Evolutionary conservation across 2,329 filamentous ascomycete species (phyloP), one percentile per base, ranked within the genome.

Genomic region (Helicocarpus griseus): DNA sequence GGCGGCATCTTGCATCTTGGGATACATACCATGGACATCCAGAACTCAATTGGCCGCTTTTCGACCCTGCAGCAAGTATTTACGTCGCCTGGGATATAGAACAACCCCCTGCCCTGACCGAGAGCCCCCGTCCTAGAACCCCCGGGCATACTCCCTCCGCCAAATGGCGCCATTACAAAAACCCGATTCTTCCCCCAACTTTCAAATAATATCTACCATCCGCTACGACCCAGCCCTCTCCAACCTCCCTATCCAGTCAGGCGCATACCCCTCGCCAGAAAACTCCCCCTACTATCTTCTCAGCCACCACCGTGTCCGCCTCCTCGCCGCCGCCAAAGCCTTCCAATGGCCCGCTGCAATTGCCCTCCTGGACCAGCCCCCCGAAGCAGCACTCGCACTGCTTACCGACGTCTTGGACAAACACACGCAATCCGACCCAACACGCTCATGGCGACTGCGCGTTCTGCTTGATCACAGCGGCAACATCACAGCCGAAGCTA

Each of bases 281-380:
- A 65, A 64, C 5, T 86, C 81, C 7, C 79, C 83, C 0, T 83
- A 88, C 59, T 94, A 94, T 67, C 88, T 94, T 77, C 77, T 93
- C 14, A 75, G 82, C 53, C 83, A 84, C 58, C 89, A 95, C 65
- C 80, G 82, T 43, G 85, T 90, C 64, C 84, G 89, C 49, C 78
- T 95, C 64, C 73, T 89, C n/a, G 77, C 73, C 60, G 73, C 77
- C 40, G 74, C 77, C 22, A 62, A 70, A 55, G 69, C 76, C 57
- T 76, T 79, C 58, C 63, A 71, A 40, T 79, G 77, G 71, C 26
- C 55, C 5, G 48, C 59, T n/a, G 67, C 69, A 14, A 43, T 63
- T 13, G 49, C 55, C 1, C 63, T 63, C 51, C 58, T 70, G 21
- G 22, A 49, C 8, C 39, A 51, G 21, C n/a, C 40, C 28, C 45